Percentiles rank a stretch among this genome's conserved stretches.
These are phyloP conservation scores for Tetratostichococcus sp. DNA, from an alignment of 139 green algal genomes.

Conservation along the genomic window DNA sequence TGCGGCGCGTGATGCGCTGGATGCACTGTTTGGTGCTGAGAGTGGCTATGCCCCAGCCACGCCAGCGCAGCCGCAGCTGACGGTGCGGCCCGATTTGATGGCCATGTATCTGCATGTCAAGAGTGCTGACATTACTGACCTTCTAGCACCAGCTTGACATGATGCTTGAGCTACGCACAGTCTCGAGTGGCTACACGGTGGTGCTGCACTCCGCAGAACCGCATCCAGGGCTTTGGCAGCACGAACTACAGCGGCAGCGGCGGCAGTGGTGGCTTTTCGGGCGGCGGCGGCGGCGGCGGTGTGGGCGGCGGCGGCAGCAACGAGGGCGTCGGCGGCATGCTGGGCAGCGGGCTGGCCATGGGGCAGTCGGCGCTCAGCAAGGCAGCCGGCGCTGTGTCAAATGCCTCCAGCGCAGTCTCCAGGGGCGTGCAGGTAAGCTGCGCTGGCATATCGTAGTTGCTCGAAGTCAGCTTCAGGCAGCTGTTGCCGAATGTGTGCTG, in stretches of 20 bases:
- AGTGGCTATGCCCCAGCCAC: conserved; percentile 5
- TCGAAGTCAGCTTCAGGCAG: neutral
- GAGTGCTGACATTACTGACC: no score
- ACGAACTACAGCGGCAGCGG: conserved; percentile 12
- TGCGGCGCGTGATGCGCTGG: conserved; percentile 48
- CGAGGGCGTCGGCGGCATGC: conserved; percentile 10
- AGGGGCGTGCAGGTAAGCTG: neutral
- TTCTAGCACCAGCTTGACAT: no score
- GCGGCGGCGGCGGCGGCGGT: neutral
- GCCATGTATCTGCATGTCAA: no score
- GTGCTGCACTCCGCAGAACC: conserved; percentile 28
- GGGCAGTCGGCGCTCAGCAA: neutral
- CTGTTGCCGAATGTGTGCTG: neutral
- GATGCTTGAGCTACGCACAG: no score
- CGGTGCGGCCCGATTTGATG: neutral
- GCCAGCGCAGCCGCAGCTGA: neutral
- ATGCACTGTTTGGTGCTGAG: conserved; percentile 45
- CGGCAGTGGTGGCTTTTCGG: conserved; percentile 11
- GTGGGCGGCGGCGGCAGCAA: neutral
- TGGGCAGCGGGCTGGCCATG: neutral
- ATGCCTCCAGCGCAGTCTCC: neutral
- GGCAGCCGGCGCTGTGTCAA: neutral
- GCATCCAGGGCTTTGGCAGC: conserved; percentile 82
- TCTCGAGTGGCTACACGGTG: neutral
- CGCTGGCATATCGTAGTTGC: neutral